phyloP scores from a whole-genome alignment of 2,329 filamentous ascomycete species.

The Epichloe scottii region DNA sequence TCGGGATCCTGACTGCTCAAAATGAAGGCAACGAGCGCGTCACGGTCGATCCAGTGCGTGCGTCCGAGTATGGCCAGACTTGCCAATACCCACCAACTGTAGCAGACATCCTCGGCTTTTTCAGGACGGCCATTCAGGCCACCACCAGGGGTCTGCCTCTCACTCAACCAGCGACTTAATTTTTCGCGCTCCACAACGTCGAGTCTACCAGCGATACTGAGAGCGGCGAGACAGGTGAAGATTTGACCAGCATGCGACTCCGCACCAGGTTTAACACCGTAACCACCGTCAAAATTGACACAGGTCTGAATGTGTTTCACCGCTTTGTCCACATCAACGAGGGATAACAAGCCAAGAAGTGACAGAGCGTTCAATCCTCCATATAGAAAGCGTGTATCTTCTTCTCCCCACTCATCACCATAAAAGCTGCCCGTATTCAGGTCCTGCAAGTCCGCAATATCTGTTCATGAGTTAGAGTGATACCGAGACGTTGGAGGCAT shows the following conservation, averaged over 20 bases:
- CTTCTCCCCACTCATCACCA: conserved; percentile 93
- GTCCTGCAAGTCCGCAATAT: conserved; percentile 74
- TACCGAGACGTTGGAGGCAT: conserved; percentile 6
- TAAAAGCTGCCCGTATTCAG: conserved; percentile 72
- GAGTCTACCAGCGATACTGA: conserved; percentile 70
- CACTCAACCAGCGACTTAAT: conserved; percentile 81
- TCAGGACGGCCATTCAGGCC: conserved; percentile 90
- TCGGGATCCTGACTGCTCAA: conserved; percentile 78
- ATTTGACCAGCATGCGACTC: conserved; percentile 95
- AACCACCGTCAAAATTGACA: conserved; percentile 89
- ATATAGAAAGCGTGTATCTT: conserved; percentile 89
- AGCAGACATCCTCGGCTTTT: conserved; percentile 93
- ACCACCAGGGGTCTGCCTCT: conserved; percentile 76
- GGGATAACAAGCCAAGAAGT: conserved; percentile 57
- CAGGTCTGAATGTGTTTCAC: conserved; percentile 70
- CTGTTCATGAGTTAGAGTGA: conserved; percentile 25
- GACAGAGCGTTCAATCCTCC: conserved; percentile 82
- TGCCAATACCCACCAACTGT: conserved; percentile 97
- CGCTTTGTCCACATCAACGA: conserved; percentile 70
- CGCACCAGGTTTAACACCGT: conserved; percentile 76
- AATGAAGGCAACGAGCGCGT: conserved; percentile 71
- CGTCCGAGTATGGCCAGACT: conserved; percentile 81
- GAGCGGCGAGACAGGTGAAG: conserved; percentile 81
- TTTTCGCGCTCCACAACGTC: conserved; percentile 75
- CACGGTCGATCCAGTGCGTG: conserved; percentile 84